phyloP scores from a whole-genome alignment of 306 rosid species.

The Phaseolus lunatus region DNA sequence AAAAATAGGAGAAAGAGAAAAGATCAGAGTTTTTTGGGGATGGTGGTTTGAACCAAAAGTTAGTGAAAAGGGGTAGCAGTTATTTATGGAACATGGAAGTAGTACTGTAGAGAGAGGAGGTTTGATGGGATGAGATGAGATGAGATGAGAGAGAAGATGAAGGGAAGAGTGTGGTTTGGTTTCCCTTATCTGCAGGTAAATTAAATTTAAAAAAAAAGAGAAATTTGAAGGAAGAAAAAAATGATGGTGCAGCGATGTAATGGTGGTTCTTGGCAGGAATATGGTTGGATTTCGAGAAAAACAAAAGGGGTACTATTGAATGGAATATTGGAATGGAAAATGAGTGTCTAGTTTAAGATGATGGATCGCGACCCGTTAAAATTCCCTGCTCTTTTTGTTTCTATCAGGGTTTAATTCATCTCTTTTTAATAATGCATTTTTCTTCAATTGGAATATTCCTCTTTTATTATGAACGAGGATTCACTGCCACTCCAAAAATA shows the following conservation, averaged over 20 bases:
- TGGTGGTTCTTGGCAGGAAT: constrained; percentile 62
- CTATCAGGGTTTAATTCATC: constrained; percentile 49
- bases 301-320: constrained; percentile 64
- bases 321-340: constrained; percentile 71
- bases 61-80: constrained; percentile 66
- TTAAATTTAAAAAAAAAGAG: not conserved
- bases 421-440: constrained; percentile 17
- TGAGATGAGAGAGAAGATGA: constrained; percentile 5
- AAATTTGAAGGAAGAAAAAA: not conserved
- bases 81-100: constrained; percentile 69
- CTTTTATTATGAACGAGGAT: constrained; percentile 70
- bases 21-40: constrained; percentile 55
- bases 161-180: not conserved
- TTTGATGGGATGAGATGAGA: no score
- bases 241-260: constrained; percentile 43
- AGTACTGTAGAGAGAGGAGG: no score
- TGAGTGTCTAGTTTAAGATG: constrained; percentile 45
- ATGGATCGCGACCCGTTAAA: constrained; percentile 72
- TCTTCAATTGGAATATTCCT: constrained; percentile 67
- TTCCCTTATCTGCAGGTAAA: constrained; percentile 45
- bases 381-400: constrained; percentile 51
- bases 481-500: constrained; percentile 58
- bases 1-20: constrained; percentile 49
- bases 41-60: constrained; percentile 63
- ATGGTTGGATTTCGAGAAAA: constrained; percentile 73